Percentiles rank a stretch among this genome's conserved stretches.
Conservation (phyloP, 2,329 filamentous ascomycete species). For the Fusarium paranaense region DNA sequence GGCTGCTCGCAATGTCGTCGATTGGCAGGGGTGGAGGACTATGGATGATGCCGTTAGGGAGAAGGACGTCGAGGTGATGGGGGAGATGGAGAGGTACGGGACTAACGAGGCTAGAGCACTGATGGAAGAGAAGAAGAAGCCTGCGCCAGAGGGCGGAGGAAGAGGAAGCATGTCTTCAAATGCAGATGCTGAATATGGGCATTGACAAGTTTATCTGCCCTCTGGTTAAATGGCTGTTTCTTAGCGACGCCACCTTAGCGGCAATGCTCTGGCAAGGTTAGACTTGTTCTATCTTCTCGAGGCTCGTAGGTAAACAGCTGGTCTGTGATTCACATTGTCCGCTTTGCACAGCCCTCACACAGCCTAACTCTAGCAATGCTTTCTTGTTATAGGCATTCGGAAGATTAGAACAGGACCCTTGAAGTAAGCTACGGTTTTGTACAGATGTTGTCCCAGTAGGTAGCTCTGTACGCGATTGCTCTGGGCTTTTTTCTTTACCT, state of each 20-base stretch:
- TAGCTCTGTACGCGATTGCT: not conserved
- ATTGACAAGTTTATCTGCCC: not conserved
- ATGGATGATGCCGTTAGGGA: conserved; percentile 44
- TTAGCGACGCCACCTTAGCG: not conserved
- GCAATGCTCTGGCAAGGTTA: not conserved
- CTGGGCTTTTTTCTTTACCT: not conserved
- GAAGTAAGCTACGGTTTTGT: too few relatives aligned
- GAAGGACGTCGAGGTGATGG: conserved; percentile 42
- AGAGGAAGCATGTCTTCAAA: conserved; percentile 5
- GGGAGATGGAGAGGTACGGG: conserved; percentile 37
- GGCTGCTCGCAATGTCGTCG: conserved; percentile 51
- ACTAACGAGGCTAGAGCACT: conserved; percentile 30
- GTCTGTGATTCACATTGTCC: not conserved
- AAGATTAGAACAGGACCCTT: not conserved
- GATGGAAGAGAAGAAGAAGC: conserved; percentile 25
- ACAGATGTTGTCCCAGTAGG: too few relatives aligned
- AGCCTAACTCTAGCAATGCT: not conserved
- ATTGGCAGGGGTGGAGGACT: conserved; percentile 47
- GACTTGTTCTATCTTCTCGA: not conserved
- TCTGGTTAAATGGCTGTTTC: not conserved
- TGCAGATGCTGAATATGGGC: not conserved
- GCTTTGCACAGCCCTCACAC: not conserved
- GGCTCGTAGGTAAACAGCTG: not conserved
- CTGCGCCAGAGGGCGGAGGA: conserved; percentile 26
- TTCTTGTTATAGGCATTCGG: not conserved